These are phyloP conservation scores for Exophiala dermatitidis DNA, from an alignment of 2,329 filamentous ascomycete genomes.

Conservation along the genomic window DNA sequence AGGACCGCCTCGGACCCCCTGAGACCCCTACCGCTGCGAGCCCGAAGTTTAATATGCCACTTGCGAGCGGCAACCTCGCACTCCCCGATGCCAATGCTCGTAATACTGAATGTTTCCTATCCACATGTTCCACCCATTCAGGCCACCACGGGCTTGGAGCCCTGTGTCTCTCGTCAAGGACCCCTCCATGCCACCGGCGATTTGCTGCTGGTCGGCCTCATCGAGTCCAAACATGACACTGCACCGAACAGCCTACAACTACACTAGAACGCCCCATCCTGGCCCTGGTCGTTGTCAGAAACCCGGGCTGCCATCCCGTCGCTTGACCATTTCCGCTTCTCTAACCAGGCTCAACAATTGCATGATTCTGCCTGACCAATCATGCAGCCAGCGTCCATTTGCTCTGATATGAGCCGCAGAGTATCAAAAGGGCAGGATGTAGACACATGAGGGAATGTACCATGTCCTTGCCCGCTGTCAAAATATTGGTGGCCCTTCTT, in stretches of 20 bases:
- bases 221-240: background rate
- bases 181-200: slow-evolving; percentile 7
- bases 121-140: background rate
- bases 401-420: slow-evolving; percentile 13
- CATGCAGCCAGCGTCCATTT: slow-evolving; percentile 6
- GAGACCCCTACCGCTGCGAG: background rate
- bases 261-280: slow-evolving; percentile 3
- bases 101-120: background rate
- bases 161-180: slow-evolving; percentile 4
- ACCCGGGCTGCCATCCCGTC: slow-evolving; percentile 14
- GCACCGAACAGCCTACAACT: background rate
- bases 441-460: background rate
- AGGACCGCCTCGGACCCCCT: background rate
- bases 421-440: slow-evolving; percentile 15
- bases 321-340: slow-evolving; percentile 12
- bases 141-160: background rate
- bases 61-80: background rate
- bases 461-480: background rate
- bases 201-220: slow-evolving; percentile 9
- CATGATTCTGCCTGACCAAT: slow-evolving; percentile 16
- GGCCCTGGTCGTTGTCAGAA: slow-evolving; percentile 19
- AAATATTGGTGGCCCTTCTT: slow-evolving; percentile 3
- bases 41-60: too few relatives aligned
- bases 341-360: background rate
- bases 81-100: background rate